Base-by-base conservation (phyloP, 1,284 basidiomycete genomes). In the Fereydounia khargensis region DNA sequence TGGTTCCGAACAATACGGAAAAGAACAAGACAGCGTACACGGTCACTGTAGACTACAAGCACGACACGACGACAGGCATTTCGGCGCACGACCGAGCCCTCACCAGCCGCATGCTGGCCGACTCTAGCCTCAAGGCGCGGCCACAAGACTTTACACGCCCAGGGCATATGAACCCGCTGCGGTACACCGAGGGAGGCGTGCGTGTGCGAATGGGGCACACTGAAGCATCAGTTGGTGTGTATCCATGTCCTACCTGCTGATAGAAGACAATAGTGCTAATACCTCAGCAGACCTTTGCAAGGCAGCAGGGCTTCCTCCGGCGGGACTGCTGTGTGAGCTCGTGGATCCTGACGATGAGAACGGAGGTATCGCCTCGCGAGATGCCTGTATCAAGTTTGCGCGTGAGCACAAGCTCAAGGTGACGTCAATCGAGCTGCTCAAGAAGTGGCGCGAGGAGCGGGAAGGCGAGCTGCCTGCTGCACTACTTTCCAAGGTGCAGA, bases 1-100 rank as follows among this genome's bases (percentile, higher is more conserved):
- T 98, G 87, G 86, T 95, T 9, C 83, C 86, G 1, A 79, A 88
- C 39, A 96, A 95, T 74, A 85, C 91, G 68, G 94, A 99, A 64
- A 84, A 85, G 39, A 87, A 95, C 77, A 84, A 85, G 44, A 99
- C 94, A 0, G 95, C 95, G 0, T 98, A 98, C 79, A 92, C 94
- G n/a, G 81, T 97, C 60, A 98, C 94, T 0, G 78, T 95, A 31
- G 95, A 98, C 78, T 94, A 94, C 77, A 86, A 84, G 68, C 81
- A 88, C 65, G 89, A 89, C 86, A 94, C 89, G 1, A 86, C 90
- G 1, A 99, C 95, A 8, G 95, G 95, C 25, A 99, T 99, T 68
- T 95, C 91, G 36, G 94, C 95, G 3, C 86, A 91, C 77, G 94
- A 99, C 78, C 85, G 95, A 48, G 86, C 89, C 6, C 80, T 92